Percentiles rank a stretch among this genome's conserved stretches.
These are phyloP conservation scores for Penicillium nucicola DNA, from an alignment of 495 filamentous ascomycete species.

Conservation along the genomic window DNA sequence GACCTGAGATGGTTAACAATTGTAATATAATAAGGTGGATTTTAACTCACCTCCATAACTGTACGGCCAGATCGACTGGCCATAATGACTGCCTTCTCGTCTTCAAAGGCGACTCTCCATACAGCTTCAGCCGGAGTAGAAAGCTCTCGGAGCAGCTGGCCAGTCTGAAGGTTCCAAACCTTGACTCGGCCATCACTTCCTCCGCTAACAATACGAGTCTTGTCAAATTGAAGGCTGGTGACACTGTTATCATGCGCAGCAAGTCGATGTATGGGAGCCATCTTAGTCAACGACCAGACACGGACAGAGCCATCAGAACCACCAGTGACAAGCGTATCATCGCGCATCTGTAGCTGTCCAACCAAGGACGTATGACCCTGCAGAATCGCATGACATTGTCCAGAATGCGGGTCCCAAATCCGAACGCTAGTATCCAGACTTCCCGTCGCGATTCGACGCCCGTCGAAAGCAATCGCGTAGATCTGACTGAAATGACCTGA, in stretches of 20 bases:
- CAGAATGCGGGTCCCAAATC: conserved; percentile 92
- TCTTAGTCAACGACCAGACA: conserved; percentile 88
- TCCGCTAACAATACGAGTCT: conserved; percentile 88
- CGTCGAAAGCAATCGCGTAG: conserved; percentile 97
- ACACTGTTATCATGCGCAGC: conserved; percentile 99
- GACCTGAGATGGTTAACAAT: conserved; percentile 51
- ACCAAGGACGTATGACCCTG: conserved; percentile 97
- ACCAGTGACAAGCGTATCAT: conserved; percentile 90
- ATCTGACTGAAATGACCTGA: conserved; percentile 98
- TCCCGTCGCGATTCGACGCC: conserved; percentile 87
- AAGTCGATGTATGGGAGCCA: conserved; percentile 85
- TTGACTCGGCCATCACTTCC: conserved; percentile 96
- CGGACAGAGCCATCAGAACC: conserved; percentile 94
- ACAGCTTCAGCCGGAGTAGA: conserved; percentile 88
- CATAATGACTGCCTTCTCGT: conserved; percentile 96
- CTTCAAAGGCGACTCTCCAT: conserved; percentile 97
- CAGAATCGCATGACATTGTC: conserved; percentile 84
- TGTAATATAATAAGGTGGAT: neutral
- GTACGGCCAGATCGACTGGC: conserved; percentile 77
- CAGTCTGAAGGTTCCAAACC: conserved; percentile 92
- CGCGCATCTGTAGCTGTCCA: conserved; percentile 94
- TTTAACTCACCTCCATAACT: conserved; percentile 81
- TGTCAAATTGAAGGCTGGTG: conserved; percentile 94
- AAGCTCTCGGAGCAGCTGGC: conserved; percentile 85
- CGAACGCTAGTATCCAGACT: conserved; percentile 95